Evolutionary conservation across 1,284 basidiomycete species (phyloP), one percentile per base, ranked within the genome.

Genomic region (Puccinia polysora): DNA sequence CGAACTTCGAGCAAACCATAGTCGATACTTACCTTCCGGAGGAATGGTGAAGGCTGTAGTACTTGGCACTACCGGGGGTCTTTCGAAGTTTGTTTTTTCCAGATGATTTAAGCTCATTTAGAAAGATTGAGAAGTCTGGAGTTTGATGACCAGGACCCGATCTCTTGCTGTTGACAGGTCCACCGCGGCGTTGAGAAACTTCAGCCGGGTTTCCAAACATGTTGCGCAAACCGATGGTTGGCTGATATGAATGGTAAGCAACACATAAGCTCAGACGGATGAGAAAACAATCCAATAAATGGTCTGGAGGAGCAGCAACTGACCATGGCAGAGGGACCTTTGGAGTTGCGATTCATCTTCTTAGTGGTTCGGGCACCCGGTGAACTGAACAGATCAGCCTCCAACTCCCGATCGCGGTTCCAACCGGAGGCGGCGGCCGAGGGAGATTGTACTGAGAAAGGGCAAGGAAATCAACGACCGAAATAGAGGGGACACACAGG

Each of bases 81-180:
- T 70, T 70, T 40, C 67, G 40, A 10, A 70, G 34, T 34, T 62
- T 70, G 47, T 49, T 58, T 52, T 58, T 56, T 18, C 67, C 67
- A n/a, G 55, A 34, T 6, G 67, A 49, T 40, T 50, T 70, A 43
- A 70, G 60, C 50, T 70, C 67, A 52, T 70, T 60, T 30, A 70
- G 30, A 52, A 70, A 70, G 12, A 56, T 58, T 7, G 67, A 23
- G 56, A 70, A 60, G 15, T 70, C 67, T 15, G 67, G 45, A 20
- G 25, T 4, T 30, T 56, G 56, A 49, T 3, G 12, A 49, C 14
- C 56, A 20, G 50, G n/a, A 8, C 43, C 23, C 8, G 47, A 32
- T 45, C 34, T 49, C 6, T n/a, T 32, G 52, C 65, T 59, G 28
- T 49, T 70, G 47, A 32, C n/a, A 14, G 40, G 8, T 20, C 15